phyloP scores from a whole-genome alignment of 805 yeast genomes.

The Myxozyma mucilagina region DNA sequence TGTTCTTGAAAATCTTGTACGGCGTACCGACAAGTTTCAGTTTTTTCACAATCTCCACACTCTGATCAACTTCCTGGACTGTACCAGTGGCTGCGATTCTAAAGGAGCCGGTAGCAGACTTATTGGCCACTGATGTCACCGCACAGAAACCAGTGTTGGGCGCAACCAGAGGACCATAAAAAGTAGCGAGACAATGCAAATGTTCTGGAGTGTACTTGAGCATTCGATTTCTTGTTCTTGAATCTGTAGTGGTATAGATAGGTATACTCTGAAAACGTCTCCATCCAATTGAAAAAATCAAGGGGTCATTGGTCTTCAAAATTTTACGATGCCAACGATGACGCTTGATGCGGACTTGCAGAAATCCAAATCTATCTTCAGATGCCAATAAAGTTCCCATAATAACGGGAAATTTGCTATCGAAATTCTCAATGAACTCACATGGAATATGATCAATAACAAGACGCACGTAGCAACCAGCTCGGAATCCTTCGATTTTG shows the following conservation, averaged over 20 bases:
- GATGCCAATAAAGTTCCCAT: slow-evolving; percentile 89
- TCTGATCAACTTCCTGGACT: slow-evolving; percentile 85
- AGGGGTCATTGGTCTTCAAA: slow-evolving; percentile 91
- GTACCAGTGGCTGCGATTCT: slow-evolving; percentile 97
- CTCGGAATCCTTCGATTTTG: slow-evolving; percentile 84
- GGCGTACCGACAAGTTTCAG: slow-evolving; percentile 95
- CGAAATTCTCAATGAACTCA: slow-evolving; percentile 84
- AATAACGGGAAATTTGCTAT: slow-evolving; percentile 80
- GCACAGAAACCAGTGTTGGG: slow-evolving; percentile 98
- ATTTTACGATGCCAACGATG: slow-evolving; percentile 99
- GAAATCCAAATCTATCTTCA: slow-evolving; percentile 88
- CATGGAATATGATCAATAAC: slow-evolving; percentile 82
- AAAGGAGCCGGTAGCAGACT: slow-evolving; percentile 83
- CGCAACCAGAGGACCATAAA: slow-evolving; percentile 95
- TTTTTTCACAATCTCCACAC: slow-evolving; percentile 91
- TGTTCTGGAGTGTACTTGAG: slow-evolving; percentile 98
- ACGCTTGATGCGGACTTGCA: slow-evolving; percentile 91
- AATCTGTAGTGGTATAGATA: slow-evolving; percentile 91
- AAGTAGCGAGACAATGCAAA: slow-evolving; percentile 91
- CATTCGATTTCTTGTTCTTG: slow-evolving; percentile 97
- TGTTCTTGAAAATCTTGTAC: slow-evolving; percentile 86
- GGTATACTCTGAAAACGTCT: slow-evolving; percentile 97
- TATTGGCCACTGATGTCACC: slow-evolving; percentile 80
- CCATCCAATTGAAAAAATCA: slow-evolving; percentile 94
- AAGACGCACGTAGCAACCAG: slow-evolving; percentile 90